Base-by-base conservation (phyloP, 2,329 filamentous ascomycete species). In the Pseudogymnoascus sp. region DNA sequence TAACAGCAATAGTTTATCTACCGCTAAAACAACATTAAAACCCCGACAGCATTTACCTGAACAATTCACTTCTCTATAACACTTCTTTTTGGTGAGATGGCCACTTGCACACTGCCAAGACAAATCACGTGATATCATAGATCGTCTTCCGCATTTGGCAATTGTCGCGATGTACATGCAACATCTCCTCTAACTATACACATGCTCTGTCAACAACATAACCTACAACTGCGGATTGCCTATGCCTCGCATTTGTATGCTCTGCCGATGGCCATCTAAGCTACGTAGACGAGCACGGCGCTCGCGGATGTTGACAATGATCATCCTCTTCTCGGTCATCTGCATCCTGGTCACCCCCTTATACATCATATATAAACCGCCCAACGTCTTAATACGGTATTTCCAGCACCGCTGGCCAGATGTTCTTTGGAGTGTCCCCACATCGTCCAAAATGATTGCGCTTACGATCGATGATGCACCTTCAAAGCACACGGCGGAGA, bases 401-500 rank as follows among this genome's bases (percentile, higher is more conserved):
- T 84, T 96, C 65, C 83, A 87, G 70, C 78, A 77, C 68, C 85
- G 83, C 66, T 93, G 89, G 82, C 90, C 90, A 1, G 87, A 92
- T 69, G 88, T 96, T 3, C 80, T 96, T 13, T 96, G 89, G 80
- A 87, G 90, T 68, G 81, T 89, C 28, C 70, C 74, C 6, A 80
- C 82, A 1, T 69, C 76, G 8, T 77, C 83, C 59, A 90, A 87
- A 71, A 76, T 93, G 26, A 80, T 96, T 17, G 92, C 90, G 0
- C 80, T 97, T 40, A 96, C 91, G 1, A 88, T 96, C 70, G 92
- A 96, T 77, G 92, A 96, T 76, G 89, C 87, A 28, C 92, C 92
- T 0, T 93, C 89, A 1, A 76, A 82, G 47, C 81, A 90, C 74
- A 96, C 92, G 1, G 71, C 76, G 50, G 83, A 87, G 63, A 92